These are phyloP conservation scores for Acacia acuminata DNA, from an alignment of 306 rosid genomes.

Conservation along the genomic window DNA sequence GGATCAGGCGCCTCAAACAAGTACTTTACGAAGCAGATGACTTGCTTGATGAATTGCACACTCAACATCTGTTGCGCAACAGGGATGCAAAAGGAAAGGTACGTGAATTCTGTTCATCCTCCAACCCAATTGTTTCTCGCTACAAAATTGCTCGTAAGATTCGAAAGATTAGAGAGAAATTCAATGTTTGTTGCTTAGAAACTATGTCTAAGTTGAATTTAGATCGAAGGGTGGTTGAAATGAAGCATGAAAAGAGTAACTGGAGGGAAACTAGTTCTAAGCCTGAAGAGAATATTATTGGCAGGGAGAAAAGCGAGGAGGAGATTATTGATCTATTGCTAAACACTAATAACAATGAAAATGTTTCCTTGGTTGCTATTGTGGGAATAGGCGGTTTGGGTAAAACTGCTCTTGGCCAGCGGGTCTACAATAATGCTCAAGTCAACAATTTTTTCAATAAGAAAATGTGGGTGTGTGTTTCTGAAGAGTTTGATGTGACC, in stretches of 20 bases:
- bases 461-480: constrained; percentile 17
- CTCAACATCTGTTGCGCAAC: background rate
- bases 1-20: background rate
- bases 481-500: background rate
- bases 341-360: background rate
- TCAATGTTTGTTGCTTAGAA: background rate
- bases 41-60: background rate
- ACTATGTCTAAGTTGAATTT: background rate
- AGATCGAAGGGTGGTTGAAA: background rate
- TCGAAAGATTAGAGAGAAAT: background rate
- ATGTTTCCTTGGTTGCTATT: background rate
- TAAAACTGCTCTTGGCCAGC: constrained; percentile 11
- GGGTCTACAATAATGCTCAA: background rate
- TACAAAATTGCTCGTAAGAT: background rate
- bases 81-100: background rate
- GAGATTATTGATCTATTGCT: background rate
- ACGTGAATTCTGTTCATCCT: background rate
- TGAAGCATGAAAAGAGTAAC: background rate
- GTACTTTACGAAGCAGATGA: background rate
- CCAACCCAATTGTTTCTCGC: background rate
- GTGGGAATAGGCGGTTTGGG: constrained; percentile 19
- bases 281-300: background rate
- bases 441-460: background rate
- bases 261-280: constrained; percentile 12
- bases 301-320: background rate